Evolutionary conservation across 2,329 filamentous ascomycete genomes (phyloP).

Genomic region (Exophiala phaeomuriformis): DNA sequence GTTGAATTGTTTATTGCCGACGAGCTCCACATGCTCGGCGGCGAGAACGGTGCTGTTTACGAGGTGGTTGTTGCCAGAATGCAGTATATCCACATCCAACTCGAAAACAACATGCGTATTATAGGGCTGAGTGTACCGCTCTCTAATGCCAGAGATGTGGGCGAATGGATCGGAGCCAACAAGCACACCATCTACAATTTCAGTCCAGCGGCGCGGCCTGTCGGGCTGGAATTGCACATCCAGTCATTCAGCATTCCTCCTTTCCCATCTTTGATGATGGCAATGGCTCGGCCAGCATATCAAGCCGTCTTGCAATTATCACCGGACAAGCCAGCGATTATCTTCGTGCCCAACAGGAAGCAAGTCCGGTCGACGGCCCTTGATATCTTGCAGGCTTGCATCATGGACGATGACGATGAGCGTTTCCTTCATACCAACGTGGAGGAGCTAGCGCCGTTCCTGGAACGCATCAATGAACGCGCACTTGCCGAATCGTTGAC

Average conservation of each 20-base stretch:
- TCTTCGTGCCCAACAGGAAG: slow-evolving; percentile 90
- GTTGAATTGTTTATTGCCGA: slow-evolving; percentile 91
- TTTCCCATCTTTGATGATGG: slow-evolving; percentile 95
- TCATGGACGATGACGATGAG: slow-evolving; percentile 85
- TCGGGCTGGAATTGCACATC: slow-evolving; percentile 86
- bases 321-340: slow-evolving; percentile 76
- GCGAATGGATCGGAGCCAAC: slow-evolving; percentile 95
- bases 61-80: slow-evolving; percentile 96
- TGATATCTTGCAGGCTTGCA: slow-evolving; percentile 79
- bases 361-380: slow-evolving; percentile 81
- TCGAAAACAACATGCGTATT: slow-evolving; percentile 76
- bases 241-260: slow-evolving; percentile 95
- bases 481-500: slow-evolving; percentile 81
- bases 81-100: slow-evolving; percentile 88
- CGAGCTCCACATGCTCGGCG: slow-evolving; percentile 87
- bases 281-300: slow-evolving; percentile 94
- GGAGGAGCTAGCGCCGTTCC: slow-evolving; percentile 71
- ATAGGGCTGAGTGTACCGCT: slow-evolving; percentile 85
- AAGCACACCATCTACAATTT: slow-evolving; percentile 99
- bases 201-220: slow-evolving; percentile 79
- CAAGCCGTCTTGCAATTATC: slow-evolving; percentile 82
- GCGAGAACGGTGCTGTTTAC: slow-evolving; percentile 78
- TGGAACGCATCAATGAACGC: slow-evolving; percentile 76
- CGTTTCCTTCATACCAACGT: slow-evolving; percentile 81
- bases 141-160: slow-evolving; percentile 85